Base-by-base conservation (phyloP, 2,329 filamentous ascomycete genomes). In the Claviceps purpurea region DNA sequence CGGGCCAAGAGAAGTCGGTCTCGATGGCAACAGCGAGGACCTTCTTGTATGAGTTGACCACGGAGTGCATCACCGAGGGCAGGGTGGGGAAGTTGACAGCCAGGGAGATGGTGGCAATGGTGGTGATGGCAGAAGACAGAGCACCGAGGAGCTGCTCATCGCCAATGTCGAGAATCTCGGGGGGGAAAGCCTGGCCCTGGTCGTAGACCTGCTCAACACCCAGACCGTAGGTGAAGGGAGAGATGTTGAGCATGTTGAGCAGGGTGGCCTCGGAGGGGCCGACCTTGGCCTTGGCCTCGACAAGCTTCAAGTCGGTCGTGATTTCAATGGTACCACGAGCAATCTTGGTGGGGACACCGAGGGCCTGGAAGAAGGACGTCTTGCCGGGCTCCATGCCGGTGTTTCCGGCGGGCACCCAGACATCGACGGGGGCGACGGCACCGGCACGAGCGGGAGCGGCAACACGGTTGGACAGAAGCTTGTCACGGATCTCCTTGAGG, bases 291-390 rank as follows among this genome's bases (percentile, higher is more conserved):
- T 84, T 84, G 61, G 88, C 82, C 80, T 95, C 89, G 68, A 97
- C 86, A 73, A 98, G 87, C 87, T 96, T 97, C 66, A 98, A 81
- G 71, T 98, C 93, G 66, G 84, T 79, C 60, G 90, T 96, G 71
- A 98, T 98, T 88, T 98, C 93, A 77, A 98, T 98, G 77, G 93
- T 98, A 94, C 93, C 94, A 95, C 93, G 93, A 72, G 93, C 93
- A 78, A 98, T 98, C 89, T 98, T 98, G 83, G 93, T 98, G 71
- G 93, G 93, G 72, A 98, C 89, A 89, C 91, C 91, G 76, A 98
- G 93, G 68, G 93, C 93, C 85, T 98, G 93, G 90, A 98, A 98
- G 89, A 98, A 98, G 71, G 93, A 97, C 69, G 93, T 98, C 87
- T 98, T 98, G 75, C 94, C 94, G 71, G 93, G 94, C 76, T 98